phyloP scores from a whole-genome alignment of 495 filamentous ascomycete species.

The Chaetomidium leptoderma region DNA sequence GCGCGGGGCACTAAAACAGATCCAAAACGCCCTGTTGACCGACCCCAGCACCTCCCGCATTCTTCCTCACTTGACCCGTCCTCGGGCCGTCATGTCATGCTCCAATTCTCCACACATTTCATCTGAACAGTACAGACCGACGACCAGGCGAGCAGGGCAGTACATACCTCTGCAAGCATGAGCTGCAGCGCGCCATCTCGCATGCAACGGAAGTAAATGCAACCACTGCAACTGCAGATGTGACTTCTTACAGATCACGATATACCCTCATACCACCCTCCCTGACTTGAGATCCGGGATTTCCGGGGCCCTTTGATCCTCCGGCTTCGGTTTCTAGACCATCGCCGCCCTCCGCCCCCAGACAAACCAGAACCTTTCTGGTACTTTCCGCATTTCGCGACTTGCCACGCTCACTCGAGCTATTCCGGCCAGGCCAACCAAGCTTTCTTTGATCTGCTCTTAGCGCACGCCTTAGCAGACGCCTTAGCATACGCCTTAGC shows the following conservation, averaged over 20 bases:
- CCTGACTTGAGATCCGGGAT: not conserved
- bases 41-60: slow-evolving; percentile 1
- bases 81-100: not conserved
- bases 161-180: not conserved
- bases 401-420: slow-evolving; percentile 1
- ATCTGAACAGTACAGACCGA: not conserved
- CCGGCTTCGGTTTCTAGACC: not conserved
- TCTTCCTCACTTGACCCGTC: not conserved
- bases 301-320: not conserved
- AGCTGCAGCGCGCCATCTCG: not conserved
- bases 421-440: slow-evolving; percentile 14
- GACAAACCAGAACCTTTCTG: not conserved
- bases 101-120: not conserved
- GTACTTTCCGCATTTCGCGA: not conserved
- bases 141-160: not conserved
- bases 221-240: not conserved
- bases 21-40: slow-evolving; percentile 14
- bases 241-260: not conserved
- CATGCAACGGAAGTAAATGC: not conserved
- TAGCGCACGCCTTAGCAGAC: not conserved
- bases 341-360: not conserved
- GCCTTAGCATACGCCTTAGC: slow-evolving; percentile 25
- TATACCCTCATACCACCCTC: not conserved
- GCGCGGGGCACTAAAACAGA: slow-evolving; percentile 15
- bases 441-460: slow-evolving; percentile 1